These are phyloP conservation scores for Chlorella sp. DNA, from an alignment of 139 green algal genomes.

Conservation along the genomic window DNA sequence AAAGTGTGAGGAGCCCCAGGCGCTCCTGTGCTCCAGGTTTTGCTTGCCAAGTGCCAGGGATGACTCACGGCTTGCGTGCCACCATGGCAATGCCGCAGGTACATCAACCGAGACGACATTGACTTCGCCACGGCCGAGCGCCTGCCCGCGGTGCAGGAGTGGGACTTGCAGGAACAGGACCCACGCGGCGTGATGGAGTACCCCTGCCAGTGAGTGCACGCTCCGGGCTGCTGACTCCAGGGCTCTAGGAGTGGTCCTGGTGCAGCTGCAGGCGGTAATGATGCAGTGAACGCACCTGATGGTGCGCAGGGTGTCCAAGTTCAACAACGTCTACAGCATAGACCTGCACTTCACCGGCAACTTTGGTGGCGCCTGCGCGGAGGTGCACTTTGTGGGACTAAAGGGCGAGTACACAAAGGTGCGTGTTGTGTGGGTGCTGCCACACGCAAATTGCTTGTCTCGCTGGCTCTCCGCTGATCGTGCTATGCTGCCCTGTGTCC, in stretches of 20 bases:
- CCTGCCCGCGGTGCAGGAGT: conserved; percentile 69
- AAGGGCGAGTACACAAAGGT: conserved; percentile 76
- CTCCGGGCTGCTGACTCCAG: too few relatives aligned
- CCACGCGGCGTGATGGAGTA: conserved; percentile 41
- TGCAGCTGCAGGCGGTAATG: too few relatives aligned
- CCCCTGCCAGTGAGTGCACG: conserved; percentile 41
- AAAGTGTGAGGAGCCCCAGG: conserved; percentile 30
- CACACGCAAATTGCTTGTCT: too few relatives aligned
- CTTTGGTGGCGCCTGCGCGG: conserved; percentile 46
- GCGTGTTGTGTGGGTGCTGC: not conserved
- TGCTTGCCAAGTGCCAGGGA: too few relatives aligned
- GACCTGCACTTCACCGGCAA: conserved; percentile 68
- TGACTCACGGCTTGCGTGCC: too few relatives aligned
- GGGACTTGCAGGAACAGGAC: conserved; percentile 64
- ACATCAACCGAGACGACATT: conserved; percentile 78
- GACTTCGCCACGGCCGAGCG: conserved; percentile 62
- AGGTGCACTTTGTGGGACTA: conserved; percentile 76
- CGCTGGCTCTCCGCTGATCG: not conserved
- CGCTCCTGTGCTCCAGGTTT: not conserved
- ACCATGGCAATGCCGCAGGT: conserved; percentile 28
- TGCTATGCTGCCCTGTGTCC: not conserved
- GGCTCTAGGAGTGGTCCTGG: too few relatives aligned
- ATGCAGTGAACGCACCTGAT: too few relatives aligned
- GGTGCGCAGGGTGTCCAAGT: conserved; percentile 68
- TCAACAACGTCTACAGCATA: conserved; percentile 77